Conservation (phyloP, 2,329 filamentous ascomycete species). For the Drechslerella coelobrocha region DNA sequence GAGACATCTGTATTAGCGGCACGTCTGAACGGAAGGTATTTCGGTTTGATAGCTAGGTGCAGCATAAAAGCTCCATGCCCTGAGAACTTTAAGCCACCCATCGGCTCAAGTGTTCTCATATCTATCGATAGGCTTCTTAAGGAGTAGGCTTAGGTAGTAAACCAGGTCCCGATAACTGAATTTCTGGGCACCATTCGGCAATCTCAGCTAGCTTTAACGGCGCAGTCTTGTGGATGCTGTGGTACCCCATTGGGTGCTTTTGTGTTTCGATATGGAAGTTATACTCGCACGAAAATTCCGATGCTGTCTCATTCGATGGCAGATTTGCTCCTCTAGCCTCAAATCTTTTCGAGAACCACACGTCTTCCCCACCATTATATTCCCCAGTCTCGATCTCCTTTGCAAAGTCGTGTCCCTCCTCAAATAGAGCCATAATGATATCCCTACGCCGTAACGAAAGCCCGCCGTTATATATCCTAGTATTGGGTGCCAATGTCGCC, state of each 20-base stretch:
- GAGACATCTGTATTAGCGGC: too few species aligned
- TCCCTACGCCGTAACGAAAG: constrained; percentile 57
- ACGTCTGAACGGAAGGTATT: too few species aligned
- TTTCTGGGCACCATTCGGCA: constrained; percentile 56
- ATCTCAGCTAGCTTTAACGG: constrained; percentile 54
- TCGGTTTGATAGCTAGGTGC: too few species aligned
- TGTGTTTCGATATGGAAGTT: constrained; percentile 52
- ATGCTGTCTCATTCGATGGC: constrained; percentile 54
- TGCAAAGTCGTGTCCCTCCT: constrained; percentile 37
- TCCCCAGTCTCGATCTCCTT: constrained; percentile 39
- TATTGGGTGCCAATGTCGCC: constrained; percentile 55
- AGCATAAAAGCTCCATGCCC: too few species aligned
- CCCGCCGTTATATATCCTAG: constrained; percentile 57
- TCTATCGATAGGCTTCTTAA: too few species aligned
- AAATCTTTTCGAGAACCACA: constrained; percentile 56
- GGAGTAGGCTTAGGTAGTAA: not conserved
- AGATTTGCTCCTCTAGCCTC: constrained; percentile 53
- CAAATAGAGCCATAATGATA: constrained; percentile 55
- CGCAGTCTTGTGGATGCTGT: constrained; percentile 55
- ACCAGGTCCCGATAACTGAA: constrained; percentile 23
- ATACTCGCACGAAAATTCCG: constrained; percentile 56
- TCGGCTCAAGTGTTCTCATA: too few species aligned
- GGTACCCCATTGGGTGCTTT: constrained; percentile 55
- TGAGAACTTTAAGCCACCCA: too few species aligned
- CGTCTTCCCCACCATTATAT: constrained; percentile 56